phyloP scores from a whole-genome alignment of 2,329 filamentous ascomycete species.

The Helminthosporium solani region DNA sequence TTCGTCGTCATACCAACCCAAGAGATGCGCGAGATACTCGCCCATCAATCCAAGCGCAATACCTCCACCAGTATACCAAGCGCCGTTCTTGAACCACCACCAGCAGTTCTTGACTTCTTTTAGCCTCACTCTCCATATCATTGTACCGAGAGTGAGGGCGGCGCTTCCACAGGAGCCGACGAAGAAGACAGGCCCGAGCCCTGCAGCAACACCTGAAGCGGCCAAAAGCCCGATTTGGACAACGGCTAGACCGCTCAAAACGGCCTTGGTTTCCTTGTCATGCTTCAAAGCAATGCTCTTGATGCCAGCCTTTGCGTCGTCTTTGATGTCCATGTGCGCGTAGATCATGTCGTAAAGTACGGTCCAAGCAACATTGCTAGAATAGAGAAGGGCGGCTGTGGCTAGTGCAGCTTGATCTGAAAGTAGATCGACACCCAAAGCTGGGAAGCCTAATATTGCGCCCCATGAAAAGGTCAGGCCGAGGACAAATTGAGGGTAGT shows the following conservation, averaged over 20 bases:
- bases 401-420: conserved; percentile 61
- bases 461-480: conserved; percentile 89
- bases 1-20: conserved; percentile 25
- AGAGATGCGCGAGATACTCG: conserved; percentile 50
- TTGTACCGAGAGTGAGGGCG: conserved; percentile 54
- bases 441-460: conserved; percentile 83
- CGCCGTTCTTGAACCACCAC: conserved; percentile 66
- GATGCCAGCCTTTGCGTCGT: conserved; percentile 82
- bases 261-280: conserved; percentile 72
- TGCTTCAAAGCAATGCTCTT: conserved; percentile 85
- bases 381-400: conserved; percentile 69
- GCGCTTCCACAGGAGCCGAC: conserved; percentile 60
- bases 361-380: conserved; percentile 82
- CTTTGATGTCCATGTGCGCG: conserved; percentile 86
- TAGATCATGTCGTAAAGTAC: conserved; percentile 92
- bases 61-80: conserved; percentile 61
- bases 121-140: conserved; percentile 61
- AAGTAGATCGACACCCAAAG: conserved; percentile 75
- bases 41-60: conserved; percentile 57
- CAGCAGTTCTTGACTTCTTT: conserved; percentile 60
- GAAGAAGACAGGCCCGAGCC: conserved; percentile 61
- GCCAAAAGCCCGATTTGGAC: conserved; percentile 69
- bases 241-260: conserved; percentile 68
- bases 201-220: conserved; percentile 65
- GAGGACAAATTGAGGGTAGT: conserved; percentile 83